Base-by-base conservation (phyloP, 2,329 filamentous ascomycete species). In the Cladobotryum protrusum region DNA sequence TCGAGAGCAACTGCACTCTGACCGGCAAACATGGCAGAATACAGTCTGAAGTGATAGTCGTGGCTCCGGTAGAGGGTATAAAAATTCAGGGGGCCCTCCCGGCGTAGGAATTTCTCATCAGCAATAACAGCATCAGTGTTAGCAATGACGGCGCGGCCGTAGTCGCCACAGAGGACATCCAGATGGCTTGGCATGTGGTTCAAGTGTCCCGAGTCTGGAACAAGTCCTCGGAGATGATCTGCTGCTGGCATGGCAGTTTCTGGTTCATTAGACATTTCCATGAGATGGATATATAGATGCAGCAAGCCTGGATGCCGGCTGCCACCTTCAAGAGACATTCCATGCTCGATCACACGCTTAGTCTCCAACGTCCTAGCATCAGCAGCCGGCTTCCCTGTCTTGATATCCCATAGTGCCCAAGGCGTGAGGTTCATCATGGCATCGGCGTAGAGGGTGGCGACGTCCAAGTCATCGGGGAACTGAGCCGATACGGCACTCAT, bases 141-240 rank as follows among this genome's bases (percentile, higher is more conserved):
- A 4, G 83, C 83, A 1, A 71, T 69, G 46, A 90, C 82, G 4
- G 85, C 85, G 8, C 73, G 72, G 29, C 76, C 71, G 60, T 89
- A 91, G 58, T 89, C 80, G 12, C 87, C 87, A 24, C 83, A 78
- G 0, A 90, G 74, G 11, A 88, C 78, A 62, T 91, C 86, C 34
- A 91, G 72, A 63, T 92, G 87, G 0, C 82, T 82, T 0, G 87
- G 86, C 87, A 92, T 91, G 60, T 89, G 86, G 37, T 82, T 73
- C 1, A 88, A 68, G 63, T 90, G 86, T 1, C 85, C 86, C 0
- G 80, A 75, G 61, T 89, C 85, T 0, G 85, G 85, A 0, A 85
- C 78, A 2, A 89, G 73, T 9, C 72, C 74, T 18, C 85, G 80
- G 11, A 89, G 72, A 14, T 71, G 67, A 58, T 89, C 77, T 5